Conservation (phyloP, 768 basidiomycete species). For the Auricularia heimuer region DNA sequence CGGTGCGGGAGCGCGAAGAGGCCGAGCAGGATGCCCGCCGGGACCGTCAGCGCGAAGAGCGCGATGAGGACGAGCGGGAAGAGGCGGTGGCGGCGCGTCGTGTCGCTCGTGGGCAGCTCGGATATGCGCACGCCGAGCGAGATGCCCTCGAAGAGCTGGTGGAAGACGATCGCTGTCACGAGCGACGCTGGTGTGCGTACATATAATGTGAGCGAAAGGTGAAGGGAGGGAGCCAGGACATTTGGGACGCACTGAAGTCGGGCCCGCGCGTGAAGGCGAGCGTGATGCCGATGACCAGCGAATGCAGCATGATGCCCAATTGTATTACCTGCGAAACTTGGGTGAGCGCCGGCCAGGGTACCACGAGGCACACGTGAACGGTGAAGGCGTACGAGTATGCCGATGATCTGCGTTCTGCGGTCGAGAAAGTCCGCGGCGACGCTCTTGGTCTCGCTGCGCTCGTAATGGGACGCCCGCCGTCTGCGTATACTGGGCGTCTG, state of each 20-base stretch:
- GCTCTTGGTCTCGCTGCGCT: too few relatives aligned
- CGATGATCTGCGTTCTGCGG: constrained; percentile 43
- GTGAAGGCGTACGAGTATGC: constrained; percentile 44
- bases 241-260: constrained; percentile 51
- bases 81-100: constrained; percentile 1
- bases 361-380: neutral
- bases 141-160: constrained; percentile 77
- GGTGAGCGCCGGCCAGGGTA: too few relatives aligned
- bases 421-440: neutral
- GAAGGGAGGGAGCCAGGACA: neutral
- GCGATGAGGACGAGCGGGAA: constrained; percentile 15
- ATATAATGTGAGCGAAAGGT: neutral
- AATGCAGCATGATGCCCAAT: constrained; percentile 78
- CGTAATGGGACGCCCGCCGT: too few relatives aligned
- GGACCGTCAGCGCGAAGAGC: constrained; percentile 53
- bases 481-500: too few relatives aligned
- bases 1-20: constrained; percentile 33
- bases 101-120: constrained; percentile 34
- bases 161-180: constrained; percentile 66
- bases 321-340: constrained; percentile 50
- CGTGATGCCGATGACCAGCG: constrained; percentile 71
- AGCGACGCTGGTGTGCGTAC: constrained; percentile 43
- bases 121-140: constrained; percentile 77
- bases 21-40: constrained; percentile 55
- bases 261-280: constrained; percentile 57